These are phyloP conservation scores for Chlamydomonas reinhardtii DNA, from an alignment of 163 green algal genomes.

Conservation along the genomic window DNA sequence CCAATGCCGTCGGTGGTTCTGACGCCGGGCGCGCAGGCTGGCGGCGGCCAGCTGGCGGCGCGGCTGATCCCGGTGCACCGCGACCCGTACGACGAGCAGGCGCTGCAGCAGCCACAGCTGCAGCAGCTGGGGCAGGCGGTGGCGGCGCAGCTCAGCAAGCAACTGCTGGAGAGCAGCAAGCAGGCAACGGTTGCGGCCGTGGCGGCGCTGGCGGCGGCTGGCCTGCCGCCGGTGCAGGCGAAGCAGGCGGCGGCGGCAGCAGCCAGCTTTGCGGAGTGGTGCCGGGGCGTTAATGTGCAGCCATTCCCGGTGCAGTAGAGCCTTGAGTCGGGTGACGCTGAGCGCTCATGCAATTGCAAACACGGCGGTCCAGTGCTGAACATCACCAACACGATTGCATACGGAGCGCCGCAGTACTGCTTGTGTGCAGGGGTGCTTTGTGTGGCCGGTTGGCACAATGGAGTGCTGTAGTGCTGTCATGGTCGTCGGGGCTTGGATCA, in stretches of 20 bases:
- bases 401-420: too few relatives aligned
- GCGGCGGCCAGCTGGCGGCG: neutral
- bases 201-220: neutral
- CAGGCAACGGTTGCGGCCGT: neutral
- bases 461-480: too few relatives aligned
- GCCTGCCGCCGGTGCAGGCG: neutral
- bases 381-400: too few relatives aligned
- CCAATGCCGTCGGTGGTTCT: conserved; percentile 17
- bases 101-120: conserved; percentile 47
- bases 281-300: conserved; percentile 6
- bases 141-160: conserved; percentile 43
- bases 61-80: conserved; percentile 25
- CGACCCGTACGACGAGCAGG: conserved; percentile 28
- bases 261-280: conserved; percentile 42
- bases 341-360: too few relatives aligned
- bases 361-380: too few relatives aligned
- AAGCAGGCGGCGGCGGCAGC: conserved; percentile 26
- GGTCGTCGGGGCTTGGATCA: too few relatives aligned
- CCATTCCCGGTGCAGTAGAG: conserved; percentile 4
- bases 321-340: too few relatives aligned
- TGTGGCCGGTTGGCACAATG: too few relatives aligned
- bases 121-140: conserved; percentile 33
- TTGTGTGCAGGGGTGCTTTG: too few relatives aligned
- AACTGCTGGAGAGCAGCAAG: conserved; percentile 8
- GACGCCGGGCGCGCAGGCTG: conserved; percentile 9